phyloP scores from a whole-genome alignment of 352 stramenopile genomes.

The Phytophthora citrophthora region DNA sequence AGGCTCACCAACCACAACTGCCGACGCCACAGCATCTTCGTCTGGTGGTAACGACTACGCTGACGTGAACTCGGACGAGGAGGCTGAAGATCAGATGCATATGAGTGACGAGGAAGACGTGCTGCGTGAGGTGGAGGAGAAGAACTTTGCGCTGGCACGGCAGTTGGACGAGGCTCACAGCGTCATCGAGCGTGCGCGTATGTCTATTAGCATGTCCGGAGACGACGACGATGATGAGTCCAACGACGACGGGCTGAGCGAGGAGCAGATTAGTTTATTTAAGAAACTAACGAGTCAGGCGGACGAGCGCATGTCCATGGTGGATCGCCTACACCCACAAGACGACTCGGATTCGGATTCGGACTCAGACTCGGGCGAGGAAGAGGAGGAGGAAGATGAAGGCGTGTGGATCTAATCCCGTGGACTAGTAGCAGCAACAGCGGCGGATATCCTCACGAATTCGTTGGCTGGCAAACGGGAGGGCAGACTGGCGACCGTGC shows the following conservation, averaged over 20 bases:
- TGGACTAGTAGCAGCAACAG: conserved; percentile 25
- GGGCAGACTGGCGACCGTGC: conserved; percentile 10
- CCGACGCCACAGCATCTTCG: conserved; percentile 41
- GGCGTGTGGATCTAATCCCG: conserved; percentile 86
- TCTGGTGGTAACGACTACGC: conserved; percentile 72
- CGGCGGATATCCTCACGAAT: conserved; percentile 3
- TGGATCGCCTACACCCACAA: conserved; percentile 80
- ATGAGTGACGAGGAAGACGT: conserved; percentile 78
- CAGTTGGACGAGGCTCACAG: conserved; percentile 86
- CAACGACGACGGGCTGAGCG: conserved; percentile 66
- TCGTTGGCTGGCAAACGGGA: conserved; percentile 24
- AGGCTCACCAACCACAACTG: conserved; percentile 38
- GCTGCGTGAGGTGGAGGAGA: conserved; percentile 79
- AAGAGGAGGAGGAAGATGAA: conserved; percentile 72
- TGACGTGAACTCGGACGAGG: conserved; percentile 82
- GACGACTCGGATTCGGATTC: conserved; percentile 85
- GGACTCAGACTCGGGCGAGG: conserved; percentile 63
- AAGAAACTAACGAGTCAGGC: conserved; percentile 91
- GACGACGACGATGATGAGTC: conserved; percentile 74
- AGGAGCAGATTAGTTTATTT: conserved; percentile 92
- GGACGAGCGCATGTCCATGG: conserved; percentile 86
- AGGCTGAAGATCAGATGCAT: conserved; percentile 80
- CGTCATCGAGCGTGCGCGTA: conserved; percentile 82
- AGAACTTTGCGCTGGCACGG: conserved; percentile 85
- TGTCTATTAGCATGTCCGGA: conserved; percentile 87